phyloP scores from a whole-genome alignment of 495 filamentous ascomycete genomes.

The Aspergillus funiculosus region DNA sequence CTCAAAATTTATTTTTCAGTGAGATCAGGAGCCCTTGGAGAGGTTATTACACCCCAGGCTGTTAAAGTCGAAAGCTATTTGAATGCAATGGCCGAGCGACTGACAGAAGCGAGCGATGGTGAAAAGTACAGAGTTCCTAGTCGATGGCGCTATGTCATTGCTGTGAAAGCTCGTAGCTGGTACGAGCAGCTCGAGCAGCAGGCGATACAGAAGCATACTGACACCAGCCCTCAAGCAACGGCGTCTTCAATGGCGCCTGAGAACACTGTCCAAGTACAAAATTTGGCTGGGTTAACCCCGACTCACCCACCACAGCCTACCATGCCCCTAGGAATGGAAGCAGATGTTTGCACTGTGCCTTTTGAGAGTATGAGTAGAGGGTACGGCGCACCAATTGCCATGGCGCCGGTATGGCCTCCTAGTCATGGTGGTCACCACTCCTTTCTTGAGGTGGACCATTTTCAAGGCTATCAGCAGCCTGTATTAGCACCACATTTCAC shows the following conservation, averaged over 20 bases:
- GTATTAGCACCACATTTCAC: conserved; percentile 23
- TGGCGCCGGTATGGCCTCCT: conserved; percentile 10
- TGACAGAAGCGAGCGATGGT: conserved; percentile 36
- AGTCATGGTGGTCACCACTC: conserved; percentile 3
- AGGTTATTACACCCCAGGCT: conserved; percentile 36
- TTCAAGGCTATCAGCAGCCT: conserved; percentile 10
- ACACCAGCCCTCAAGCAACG: neutral
- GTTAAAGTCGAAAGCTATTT: conserved; percentile 46
- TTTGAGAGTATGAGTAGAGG: conserved; percentile 27
- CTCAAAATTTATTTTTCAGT: conserved; percentile 48
- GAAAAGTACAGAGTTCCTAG: conserved; percentile 35
- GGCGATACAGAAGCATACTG: conserved; percentile 10
- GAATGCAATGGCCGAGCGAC: conserved; percentile 31
- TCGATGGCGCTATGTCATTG: conserved; percentile 36
- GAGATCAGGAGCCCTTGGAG: conserved; percentile 37
- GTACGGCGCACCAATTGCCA: conserved; percentile 11
- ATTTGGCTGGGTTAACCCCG: conserved; percentile 7
- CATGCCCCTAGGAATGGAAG: conserved; percentile 16
- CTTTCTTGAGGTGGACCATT: conserved; percentile 9
- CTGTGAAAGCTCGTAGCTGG: conserved; percentile 34
- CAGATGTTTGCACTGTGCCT: conserved; percentile 16
- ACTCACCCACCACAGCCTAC: conserved; percentile 6
- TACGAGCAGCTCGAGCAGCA: conserved; percentile 31
- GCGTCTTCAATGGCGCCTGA: conserved; percentile 5
- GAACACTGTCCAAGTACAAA: conserved; percentile 12